Percentiles rank a stretch among this genome's conserved stretches.
phyloP scores from a whole-genome alignment of 164 flowering plant genomes.

The Tetrastigma voinierianum region DNA sequence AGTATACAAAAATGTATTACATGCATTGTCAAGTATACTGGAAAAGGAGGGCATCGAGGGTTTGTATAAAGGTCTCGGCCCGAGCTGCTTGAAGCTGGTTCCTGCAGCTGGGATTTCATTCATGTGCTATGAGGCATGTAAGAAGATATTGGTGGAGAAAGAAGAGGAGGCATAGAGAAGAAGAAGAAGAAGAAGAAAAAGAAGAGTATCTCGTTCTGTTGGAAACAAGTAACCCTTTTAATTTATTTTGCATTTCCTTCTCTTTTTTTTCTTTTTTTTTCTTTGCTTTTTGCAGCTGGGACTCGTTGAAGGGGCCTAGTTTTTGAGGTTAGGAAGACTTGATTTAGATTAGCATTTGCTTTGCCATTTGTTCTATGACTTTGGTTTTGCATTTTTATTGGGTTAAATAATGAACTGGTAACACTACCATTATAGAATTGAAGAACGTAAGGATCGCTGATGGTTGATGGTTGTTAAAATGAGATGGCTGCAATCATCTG shows the following conservation, averaged over 20 bases:
- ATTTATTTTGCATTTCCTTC: not conserved
- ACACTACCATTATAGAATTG: too few relatives aligned
- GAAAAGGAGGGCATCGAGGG: conserved; percentile 50
- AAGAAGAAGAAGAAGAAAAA: not conserved
- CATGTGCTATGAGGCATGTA: conserved; percentile 61
- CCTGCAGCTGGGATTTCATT: conserved; percentile 59
- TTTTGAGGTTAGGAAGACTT: not conserved
- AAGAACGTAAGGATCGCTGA: too few relatives aligned
- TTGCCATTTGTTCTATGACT: not conserved
- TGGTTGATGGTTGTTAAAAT: too few relatives aligned
- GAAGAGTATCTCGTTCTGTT: not conserved
- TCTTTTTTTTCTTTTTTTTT: not conserved
- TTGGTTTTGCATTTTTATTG: not conserved
- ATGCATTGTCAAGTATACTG: conserved; percentile 42
- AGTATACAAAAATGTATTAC: conserved; percentile 43
- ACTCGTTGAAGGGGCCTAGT: conserved; percentile 2
- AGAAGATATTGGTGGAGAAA: conserved; percentile 46
- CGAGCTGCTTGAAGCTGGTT: conserved; percentile 55
- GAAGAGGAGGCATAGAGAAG: conserved; percentile 30
- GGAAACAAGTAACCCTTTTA: not conserved
- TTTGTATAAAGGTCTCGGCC: conserved; percentile 47
- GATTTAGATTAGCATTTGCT: not conserved
- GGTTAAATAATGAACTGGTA: not conserved
- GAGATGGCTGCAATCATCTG: too few relatives aligned
- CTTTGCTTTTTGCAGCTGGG: not conserved